These are phyloP conservation scores for Colletotrichum lini DNA, from an alignment of 2,329 filamentous ascomycete genomes.

Conservation along the genomic window DNA sequence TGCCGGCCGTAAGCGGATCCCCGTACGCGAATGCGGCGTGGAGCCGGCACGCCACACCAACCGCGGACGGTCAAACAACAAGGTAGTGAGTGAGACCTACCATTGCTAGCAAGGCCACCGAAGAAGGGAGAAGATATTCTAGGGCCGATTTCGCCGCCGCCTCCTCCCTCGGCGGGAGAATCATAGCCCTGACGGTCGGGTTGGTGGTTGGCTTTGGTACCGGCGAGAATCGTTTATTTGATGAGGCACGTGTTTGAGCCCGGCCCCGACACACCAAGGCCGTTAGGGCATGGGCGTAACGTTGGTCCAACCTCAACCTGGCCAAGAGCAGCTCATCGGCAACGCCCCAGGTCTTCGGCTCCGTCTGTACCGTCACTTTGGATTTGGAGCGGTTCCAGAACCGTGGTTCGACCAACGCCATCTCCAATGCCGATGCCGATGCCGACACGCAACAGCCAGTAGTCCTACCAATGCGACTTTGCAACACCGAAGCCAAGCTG, in stretches of 20 bases:
- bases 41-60: constrained; percentile 31
- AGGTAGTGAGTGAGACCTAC: constrained; percentile 18
- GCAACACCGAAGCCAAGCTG: not conserved
- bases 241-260: constrained; percentile 1
- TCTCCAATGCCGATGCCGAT: constrained; percentile 5
- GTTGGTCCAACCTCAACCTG: not conserved
- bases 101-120: constrained; percentile 18
- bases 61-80: constrained; percentile 6
- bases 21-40: constrained; percentile 33
- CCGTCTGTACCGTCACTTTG: not conserved
- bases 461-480: too few species aligned
- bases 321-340: constrained; percentile 5
- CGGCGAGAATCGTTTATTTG: not conserved
- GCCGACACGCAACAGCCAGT: not conserved
- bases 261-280: constrained; percentile 4
- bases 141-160: not conserved
- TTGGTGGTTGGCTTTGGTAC: not conserved
- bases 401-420: not conserved
- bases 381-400: not conserved
- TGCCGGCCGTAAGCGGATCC: constrained; percentile 40
- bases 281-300: not conserved
- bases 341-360: not conserved
- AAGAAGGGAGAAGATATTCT: constrained; percentile 1
- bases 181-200: not conserved
- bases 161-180: not conserved